These are phyloP conservation scores for Sarocladium kiliense DNA, from an alignment of 2,329 filamentous ascomycete genomes.

Conservation along the genomic window DNA sequence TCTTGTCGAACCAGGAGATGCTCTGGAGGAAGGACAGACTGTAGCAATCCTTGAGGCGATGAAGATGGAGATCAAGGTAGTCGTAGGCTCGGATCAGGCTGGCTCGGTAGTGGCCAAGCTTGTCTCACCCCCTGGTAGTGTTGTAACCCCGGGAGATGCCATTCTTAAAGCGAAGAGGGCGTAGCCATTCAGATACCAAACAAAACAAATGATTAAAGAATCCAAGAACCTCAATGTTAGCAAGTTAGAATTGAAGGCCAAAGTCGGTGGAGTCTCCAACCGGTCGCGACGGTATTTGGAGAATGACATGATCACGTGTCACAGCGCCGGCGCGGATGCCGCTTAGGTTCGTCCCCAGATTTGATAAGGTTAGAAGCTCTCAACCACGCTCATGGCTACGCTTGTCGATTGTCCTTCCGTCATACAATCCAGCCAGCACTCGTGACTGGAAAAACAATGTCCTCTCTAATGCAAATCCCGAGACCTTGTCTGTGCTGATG, in stretches of 20 bases:
- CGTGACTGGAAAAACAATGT: background rate
- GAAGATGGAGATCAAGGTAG: slow-evolving; percentile 41
- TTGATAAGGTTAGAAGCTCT: too few species aligned
- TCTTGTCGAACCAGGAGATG: slow-evolving; percentile 33
- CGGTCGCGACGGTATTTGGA: too few species aligned
- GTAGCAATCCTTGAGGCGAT: slow-evolving; percentile 49
- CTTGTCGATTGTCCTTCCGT: background rate
- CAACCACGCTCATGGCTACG: too few species aligned
- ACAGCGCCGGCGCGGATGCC: too few species aligned
- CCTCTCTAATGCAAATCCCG: background rate
- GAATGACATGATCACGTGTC: too few species aligned
- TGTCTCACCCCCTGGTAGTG: background rate
- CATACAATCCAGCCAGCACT: background rate
- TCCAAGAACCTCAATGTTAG: too few species aligned
- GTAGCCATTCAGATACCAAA: background rate
- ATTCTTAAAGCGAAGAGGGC: background rate
- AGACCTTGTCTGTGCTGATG: background rate
- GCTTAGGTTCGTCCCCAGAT: too few species aligned
- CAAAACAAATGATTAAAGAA: background rate
- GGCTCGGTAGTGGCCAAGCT: background rate
- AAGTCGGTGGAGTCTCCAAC: too few species aligned
- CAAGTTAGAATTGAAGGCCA: too few species aligned
- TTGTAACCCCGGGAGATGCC: background rate
- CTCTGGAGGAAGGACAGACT: slow-evolving; percentile 34
- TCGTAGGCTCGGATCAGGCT: background rate